A percentile compares a stretch with the other conserved stretches of the same genome.
These are phyloP conservation scores for Dactylellina parvicollis DNA, from an alignment of 2,329 filamentous ascomycete genomes.

Conservation along the genomic window DNA sequence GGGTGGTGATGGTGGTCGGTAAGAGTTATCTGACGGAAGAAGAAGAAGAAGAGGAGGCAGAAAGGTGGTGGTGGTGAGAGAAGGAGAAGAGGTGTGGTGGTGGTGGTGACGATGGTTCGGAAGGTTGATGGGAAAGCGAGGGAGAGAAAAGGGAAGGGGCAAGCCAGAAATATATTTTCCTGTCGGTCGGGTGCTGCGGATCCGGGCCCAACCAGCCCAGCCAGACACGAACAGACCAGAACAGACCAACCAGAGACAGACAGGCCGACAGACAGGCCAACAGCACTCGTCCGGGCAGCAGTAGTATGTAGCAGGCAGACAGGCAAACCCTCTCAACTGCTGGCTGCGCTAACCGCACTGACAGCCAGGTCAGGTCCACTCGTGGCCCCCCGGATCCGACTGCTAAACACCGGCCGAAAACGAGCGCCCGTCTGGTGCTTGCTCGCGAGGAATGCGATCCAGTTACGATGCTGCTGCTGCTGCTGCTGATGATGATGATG, in stretches of 20 bases:
- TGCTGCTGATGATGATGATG: not conserved
- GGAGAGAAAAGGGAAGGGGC: conserved; percentile 45
- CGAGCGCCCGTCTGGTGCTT: not conserved
- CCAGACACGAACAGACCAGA: not conserved
- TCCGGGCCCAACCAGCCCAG: not conserved
- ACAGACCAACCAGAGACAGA: too few relatives aligned
- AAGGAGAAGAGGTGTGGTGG: not conserved
- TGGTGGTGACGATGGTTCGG: conserved; percentile 3
- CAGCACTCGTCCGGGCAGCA: not conserved
- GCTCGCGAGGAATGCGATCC: conserved; percentile 14
- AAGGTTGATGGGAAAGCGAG: conserved; percentile 23
- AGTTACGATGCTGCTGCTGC: not conserved
- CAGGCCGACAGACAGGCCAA: not conserved
- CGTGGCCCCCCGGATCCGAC: conserved; percentile 29
- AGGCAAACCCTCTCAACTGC: conserved; percentile 35
- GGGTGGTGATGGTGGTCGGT: not conserved
- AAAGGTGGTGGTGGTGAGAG: conserved; percentile 11
- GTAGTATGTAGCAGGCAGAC: too few relatives aligned
- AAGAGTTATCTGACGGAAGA: conserved; percentile 15
- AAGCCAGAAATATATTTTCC: conserved; percentile 48
- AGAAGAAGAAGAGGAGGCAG: conserved; percentile 21
- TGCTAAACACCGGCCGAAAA: conserved; percentile 26
- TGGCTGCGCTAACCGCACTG: conserved; percentile 26
- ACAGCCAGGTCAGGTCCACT: not conserved
- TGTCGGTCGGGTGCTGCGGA: not conserved